phyloP scores from a whole-genome alignment of 805 yeast species.

The Ogataea henricii region DNA sequence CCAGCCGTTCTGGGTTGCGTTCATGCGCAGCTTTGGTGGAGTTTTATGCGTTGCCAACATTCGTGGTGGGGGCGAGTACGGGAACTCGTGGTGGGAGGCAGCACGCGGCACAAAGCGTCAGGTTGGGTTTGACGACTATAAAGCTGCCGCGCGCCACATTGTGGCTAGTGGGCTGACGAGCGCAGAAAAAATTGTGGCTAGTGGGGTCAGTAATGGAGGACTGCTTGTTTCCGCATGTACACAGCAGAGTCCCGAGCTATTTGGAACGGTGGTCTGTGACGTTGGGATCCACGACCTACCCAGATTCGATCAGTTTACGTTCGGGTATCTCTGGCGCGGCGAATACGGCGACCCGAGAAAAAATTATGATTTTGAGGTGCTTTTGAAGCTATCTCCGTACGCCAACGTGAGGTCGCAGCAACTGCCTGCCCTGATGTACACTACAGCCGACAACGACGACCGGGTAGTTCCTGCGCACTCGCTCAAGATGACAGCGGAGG shows the following conservation, averaged over 20 bases:
- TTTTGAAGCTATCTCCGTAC: slow-evolving; percentile 9
- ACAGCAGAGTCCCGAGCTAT: slow-evolving; percentile 12
- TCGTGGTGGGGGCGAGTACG: slow-evolving; percentile 13
- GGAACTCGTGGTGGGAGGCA: slow-evolving; percentile 11
- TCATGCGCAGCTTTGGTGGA: slow-evolving; percentile 9
- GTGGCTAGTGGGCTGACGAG: slow-evolving; percentile 10
- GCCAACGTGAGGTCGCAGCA: slow-evolving; percentile 6
- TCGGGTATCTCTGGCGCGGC: slow-evolving; percentile 12
- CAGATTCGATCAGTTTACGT: slow-evolving; percentile 13
- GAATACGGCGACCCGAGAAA: slow-evolving; percentile 12
- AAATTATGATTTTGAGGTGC: slow-evolving; percentile 1
- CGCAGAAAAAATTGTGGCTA: slow-evolving; percentile 8
- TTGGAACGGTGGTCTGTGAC: slow-evolving; percentile 12
- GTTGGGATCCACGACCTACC: slow-evolving; percentile 15
- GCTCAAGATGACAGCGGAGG: slow-evolving; percentile 12
- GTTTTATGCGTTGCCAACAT: slow-evolving; percentile 13
- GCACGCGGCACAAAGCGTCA: slow-evolving; percentile 11
- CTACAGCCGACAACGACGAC: slow-evolving; percentile 15
- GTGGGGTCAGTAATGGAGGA: slow-evolving; percentile 12
- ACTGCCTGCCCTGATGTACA: slow-evolving; percentile 10
- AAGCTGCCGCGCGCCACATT: slow-evolving; percentile 7
- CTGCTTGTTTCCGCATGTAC: slow-evolving; percentile 11
- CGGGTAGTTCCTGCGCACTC: slow-evolving; percentile 15
- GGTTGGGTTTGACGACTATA: slow-evolving; percentile 8
- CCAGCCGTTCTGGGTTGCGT: slow-evolving; percentile 10